Conservation (phyloP, 108 stramenopile genomes). For the Nitzschia inconspicua region DNA sequence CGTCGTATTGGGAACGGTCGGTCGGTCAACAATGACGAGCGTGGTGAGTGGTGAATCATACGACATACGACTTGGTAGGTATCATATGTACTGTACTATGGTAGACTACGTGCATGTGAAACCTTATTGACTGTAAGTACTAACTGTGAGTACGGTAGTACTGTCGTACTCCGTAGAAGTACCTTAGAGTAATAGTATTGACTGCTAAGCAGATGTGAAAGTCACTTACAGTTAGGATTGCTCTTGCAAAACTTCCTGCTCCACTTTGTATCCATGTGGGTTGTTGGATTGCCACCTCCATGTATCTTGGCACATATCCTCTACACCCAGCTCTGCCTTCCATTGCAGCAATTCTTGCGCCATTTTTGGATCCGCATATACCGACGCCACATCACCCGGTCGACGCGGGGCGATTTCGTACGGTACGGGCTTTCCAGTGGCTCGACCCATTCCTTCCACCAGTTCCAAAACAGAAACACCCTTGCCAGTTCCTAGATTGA, state of each 20-base stretch:
- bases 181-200: no score
- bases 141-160: no score
- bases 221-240: no score
- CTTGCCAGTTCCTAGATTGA: constrained; percentile 96
- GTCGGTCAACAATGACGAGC: no score
- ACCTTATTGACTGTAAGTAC: no score
- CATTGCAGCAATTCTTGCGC: constrained; percentile 85
- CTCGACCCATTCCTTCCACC: constrained; percentile 90
- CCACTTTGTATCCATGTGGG: constrained; percentile 88
- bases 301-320: constrained; percentile 95
- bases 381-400: constrained; percentile 90
- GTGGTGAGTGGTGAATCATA: no score
- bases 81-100: no score
- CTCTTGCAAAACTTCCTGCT: constrained; percentile 26
- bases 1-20: no score
- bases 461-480: constrained; percentile 94
- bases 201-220: no score
- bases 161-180: no score
- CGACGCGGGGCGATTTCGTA: constrained; percentile 87
- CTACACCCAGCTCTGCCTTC: constrained; percentile 83
- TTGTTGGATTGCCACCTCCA: constrained; percentile 98
- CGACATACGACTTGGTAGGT: no score
- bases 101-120: no score
- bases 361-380: constrained; percentile 89
- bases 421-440: constrained; percentile 84